Base-by-base conservation (phyloP, 768 basidiomycete species). In the Amanita rimosa region DNA sequence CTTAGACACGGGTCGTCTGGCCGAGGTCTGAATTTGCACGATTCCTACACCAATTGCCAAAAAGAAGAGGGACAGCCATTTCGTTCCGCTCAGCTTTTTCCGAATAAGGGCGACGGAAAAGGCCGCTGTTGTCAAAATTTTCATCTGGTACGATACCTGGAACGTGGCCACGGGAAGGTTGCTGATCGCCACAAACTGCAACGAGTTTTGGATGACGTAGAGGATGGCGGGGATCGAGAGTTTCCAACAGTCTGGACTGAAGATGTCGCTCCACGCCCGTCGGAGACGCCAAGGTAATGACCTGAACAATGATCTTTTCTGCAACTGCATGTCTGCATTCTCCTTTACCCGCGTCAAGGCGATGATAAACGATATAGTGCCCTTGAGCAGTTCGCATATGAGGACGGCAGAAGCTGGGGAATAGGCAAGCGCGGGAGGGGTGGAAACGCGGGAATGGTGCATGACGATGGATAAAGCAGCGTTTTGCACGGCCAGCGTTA, bases 121-220 rank as follows among this genome's bases (percentile, higher is more conserved):
- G 44, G 85, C 90, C 17, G 92, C 94, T 13, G 93, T 97, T 43
- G 93, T 97, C 49, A 97, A 75, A 62, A 97, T 97, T 66, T 97
- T 97, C 93, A 97, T 94, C 67, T 97, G 93, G 63, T 97, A 95
- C 7, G 88, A 89, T 53, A 97, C 92, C 63, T 98, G 95, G 69
- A 97, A 99, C 2, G 95, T 91, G 11, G 96, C 95, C 46, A 92
- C 94, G 34, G 91, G 90, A 50, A 99, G 79, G 66, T 99, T 98
- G 55, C 81, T 79, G 53, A 95, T 85, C 19, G 96, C 96, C 55
- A 96, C 90, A 65, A 95, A 99, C 64, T 98, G 96, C 19, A 99
- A 79, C 34, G 89, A 87, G 64, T 97, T 97, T 66, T 98, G 91
- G n/a, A 95, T 76, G 54, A 93, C 83, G 59, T 96, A 97, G 55